A percentile compares a stretch with the other conserved stretches of the same genome.
Evolutionary conservation across 139 green algal genomes (phyloP).

Genomic region (Asterochloris erici): DNA sequence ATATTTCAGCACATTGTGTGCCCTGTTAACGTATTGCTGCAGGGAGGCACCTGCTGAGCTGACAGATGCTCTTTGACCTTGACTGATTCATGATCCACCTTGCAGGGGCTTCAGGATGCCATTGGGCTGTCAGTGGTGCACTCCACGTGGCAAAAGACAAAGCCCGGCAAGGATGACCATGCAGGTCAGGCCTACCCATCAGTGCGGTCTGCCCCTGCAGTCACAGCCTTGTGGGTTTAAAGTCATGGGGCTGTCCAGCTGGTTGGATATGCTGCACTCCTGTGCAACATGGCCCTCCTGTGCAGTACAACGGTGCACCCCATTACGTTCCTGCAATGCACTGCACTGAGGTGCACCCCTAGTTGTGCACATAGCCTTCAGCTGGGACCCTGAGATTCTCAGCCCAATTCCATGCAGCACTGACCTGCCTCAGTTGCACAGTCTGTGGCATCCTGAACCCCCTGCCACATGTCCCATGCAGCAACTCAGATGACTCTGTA

Average conservation of each 20-base stretch:
- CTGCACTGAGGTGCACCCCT: not conserved
- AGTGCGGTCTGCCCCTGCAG: not conserved
- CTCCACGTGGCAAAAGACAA: slow-evolving; percentile 81
- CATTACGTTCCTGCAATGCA: slow-evolving; percentile 19
- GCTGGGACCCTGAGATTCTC: too few relatives aligned
- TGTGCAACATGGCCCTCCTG: slow-evolving; percentile 16
- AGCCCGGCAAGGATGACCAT: slow-evolving; percentile 74
- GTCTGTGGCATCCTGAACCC: not conserved
- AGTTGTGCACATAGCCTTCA: too few relatives aligned
- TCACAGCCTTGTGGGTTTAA: not conserved
- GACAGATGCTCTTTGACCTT: not conserved
- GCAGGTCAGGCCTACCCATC: slow-evolving; percentile 24
- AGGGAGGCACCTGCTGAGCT: too few relatives aligned
- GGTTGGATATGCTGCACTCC: slow-evolving; percentile 40
- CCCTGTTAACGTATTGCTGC: too few relatives aligned
- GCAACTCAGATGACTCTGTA: not conserved
- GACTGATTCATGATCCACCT: not conserved
- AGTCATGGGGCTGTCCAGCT: not conserved
- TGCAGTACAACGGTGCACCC: slow-evolving; percentile 40
- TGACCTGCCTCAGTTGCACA: not conserved
- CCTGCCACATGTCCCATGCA: not conserved
- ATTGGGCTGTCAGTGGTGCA: slow-evolving; percentile 85
- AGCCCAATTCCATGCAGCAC: not conserved
- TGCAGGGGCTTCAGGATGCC: slow-evolving; percentile 72
- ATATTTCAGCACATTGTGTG: too few relatives aligned